Evolutionary conservation across 2,329 filamentous ascomycete species (phyloP), one percentile per base, ranked within the genome.

Genomic region (Didymosphaeria variabile): DNA sequence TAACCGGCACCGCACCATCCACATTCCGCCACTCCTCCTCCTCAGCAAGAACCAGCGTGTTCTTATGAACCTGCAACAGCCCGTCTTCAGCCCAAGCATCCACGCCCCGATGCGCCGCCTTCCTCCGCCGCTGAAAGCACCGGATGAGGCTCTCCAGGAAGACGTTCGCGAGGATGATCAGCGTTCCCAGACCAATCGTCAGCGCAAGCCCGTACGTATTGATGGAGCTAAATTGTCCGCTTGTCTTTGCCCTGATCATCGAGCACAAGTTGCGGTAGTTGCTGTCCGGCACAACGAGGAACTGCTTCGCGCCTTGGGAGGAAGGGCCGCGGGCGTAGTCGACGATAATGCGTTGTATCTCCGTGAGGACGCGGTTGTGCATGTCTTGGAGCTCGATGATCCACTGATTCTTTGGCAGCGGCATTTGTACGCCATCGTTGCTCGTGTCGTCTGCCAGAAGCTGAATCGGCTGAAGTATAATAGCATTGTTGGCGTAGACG

Each of bases 361-460:
- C 50, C 21, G 75, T 72, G 0, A 78, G 64, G 7, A 65, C 60
- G 12, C 60, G 61, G 17, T 61, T 67, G 54, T 69, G 67, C 72
- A 72, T 75, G 44, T 63, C 59, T 10, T 63, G 50, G 8, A 77
- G 57, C 56, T 77, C 75, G 15, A 71, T 56, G 29, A 69, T 62
- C 74, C 76, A 77, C 61, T 77, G 74, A 45, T 72, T 70, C 9
- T 59, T 46, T 1, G 71, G 69, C 1, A 74, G 60, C 4, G 58
- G 49, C 23, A 46, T 34, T 36, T 70, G 64, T 10, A 42, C 57
- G 40, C 55, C 55, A 13, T 57, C 42, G 15, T 23, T 45, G 23
- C 40, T 29, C 15, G 34, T 55, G 23, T 61, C 55, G 15, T 44
- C 32, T 9, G 59, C 59, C 9, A 58, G 42, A 12, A 58, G 32